Base-by-base conservation (phyloP, 2,329 filamentous ascomycete genomes). In the Colletotrichum kahawae region DNA sequence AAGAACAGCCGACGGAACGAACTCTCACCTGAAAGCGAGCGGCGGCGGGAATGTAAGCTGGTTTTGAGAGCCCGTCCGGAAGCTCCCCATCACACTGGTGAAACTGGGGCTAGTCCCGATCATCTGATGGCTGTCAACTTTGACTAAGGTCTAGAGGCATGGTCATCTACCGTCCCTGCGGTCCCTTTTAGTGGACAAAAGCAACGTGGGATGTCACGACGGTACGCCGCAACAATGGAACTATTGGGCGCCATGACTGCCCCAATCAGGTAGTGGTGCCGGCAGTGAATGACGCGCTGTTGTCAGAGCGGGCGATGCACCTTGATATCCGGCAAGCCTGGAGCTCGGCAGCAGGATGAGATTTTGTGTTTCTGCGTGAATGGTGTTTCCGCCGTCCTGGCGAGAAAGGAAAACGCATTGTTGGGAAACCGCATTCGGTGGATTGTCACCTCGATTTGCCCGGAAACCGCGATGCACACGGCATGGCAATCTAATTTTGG, bases 41-140 rank as follows among this genome's bases (percentile, higher is more conserved):
- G 59, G 29, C 43, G 67, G 72, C 48, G 48, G 65, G 66, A 68
- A 73, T 75, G 64, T 67, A 54, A 59, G 73, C 69, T 73, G 73
- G 59, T 75, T 75, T 75, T 75, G 69, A 73, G 73, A 75, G 73
- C 73, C 43, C 56, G 63, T 54, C 65, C 29, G 43, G 70, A 70
- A 71, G 18, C 59, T 76, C 54, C 70, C 34, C 43, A 75, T 68
- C 73, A 68, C 64, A 74, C 60, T 66, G 60, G 74, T 76, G 71
- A 76, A 70, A 76, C 71, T 74, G 59, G 74, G 71, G 71, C 73
- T 74, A 76, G 62, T 63, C 71, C 71, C 29, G 74, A 74, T 76
- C 74, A 76, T 70, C 59, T 74, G 71, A 74, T 68, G 71, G 74
- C 60, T 74, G 59, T 75, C 71, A 75, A 48, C 59, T 31, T 64